phyloP scores from a whole-genome alignment of 2,329 filamentous ascomycete genomes.

The Pezicula radicicola region DNA sequence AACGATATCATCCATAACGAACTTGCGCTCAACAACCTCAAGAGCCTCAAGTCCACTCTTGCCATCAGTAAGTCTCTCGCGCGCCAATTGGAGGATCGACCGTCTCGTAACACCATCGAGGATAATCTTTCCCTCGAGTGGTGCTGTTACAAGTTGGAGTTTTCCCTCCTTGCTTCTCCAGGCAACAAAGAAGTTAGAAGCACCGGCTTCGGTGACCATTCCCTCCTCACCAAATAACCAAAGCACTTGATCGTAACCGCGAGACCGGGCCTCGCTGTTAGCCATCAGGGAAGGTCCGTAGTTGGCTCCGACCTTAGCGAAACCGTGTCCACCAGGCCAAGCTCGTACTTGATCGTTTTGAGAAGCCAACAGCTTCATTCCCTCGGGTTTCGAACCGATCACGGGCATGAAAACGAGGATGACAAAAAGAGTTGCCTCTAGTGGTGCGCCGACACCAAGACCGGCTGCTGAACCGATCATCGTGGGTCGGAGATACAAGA shows the following conservation, averaged over 20 bases:
- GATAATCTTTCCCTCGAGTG: conserved; percentile 78
- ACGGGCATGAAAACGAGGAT: conserved; percentile 63
- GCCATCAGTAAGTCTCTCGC: conserved; percentile 52
- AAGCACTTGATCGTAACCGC: conserved; percentile 86
- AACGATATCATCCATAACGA: conserved; percentile 75
- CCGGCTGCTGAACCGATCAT: conserved; percentile 80
- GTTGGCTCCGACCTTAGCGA: conserved; percentile 90
- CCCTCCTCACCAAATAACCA: conserved; percentile 82
- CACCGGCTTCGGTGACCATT: conserved; percentile 86
- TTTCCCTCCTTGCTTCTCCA: conserved; percentile 66
- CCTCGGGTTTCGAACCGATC: conserved; percentile 33
- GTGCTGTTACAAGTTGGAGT: conserved; percentile 76
- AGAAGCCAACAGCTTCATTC: conserved; percentile 74
- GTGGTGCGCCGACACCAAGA: conserved; percentile 77
- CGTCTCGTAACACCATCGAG: conserved; percentile 85
- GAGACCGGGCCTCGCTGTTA: conserved; percentile 67
- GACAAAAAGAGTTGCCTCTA: conserved; percentile 85
- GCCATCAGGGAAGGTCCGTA: conserved; percentile 83
- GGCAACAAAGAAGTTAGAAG: conserved; percentile 87
- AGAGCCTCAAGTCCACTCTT: conserved; percentile 41
- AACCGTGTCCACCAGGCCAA: conserved; percentile 91
- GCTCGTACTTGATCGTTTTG: conserved; percentile 81
- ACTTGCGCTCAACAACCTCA: conserved; percentile 77
- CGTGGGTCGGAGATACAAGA: conserved; percentile 76
- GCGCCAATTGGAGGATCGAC: conserved; percentile 71